These are phyloP conservation scores for Nigrograna mackinnonii DNA, from an alignment of 2,329 filamentous ascomycete genomes.

Conservation along the genomic window DNA sequence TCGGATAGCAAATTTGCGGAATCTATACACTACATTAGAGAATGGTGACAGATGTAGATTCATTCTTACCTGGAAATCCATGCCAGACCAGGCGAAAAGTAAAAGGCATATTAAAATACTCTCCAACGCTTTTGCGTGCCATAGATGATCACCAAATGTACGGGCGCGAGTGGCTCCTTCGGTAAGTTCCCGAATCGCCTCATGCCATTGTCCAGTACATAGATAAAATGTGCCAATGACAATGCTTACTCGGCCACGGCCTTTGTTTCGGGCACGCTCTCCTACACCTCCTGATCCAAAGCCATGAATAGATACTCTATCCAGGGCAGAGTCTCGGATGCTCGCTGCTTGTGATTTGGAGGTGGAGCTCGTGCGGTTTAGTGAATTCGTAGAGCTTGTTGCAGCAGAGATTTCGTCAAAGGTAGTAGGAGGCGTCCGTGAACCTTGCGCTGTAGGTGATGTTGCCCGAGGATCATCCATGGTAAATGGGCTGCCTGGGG, in stretches of 20 bases:
- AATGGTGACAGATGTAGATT: background rate
- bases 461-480: conserved; percentile 29
- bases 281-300: conserved; percentile 68
- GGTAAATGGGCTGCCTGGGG: conserved; percentile 20
- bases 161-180: conserved; percentile 80
- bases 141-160: conserved; percentile 86
- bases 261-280: conserved; percentile 78
- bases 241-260: conserved; percentile 77
- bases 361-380: conserved; percentile 40
- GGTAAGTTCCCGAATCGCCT: conserved; percentile 80
- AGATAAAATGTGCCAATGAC: conserved; percentile 85
- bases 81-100: conserved; percentile 79
- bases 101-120: conserved; percentile 81
- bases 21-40: conserved; percentile 45
- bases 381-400: conserved; percentile 40
- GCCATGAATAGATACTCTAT: conserved; percentile 67
- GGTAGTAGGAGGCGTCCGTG: conserved; percentile 49
- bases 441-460: conserved; percentile 28
- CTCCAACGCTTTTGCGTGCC: conserved; percentile 95
- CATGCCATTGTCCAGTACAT: conserved; percentile 85
- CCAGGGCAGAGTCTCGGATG: conserved; percentile 59
- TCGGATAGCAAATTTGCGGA: conserved; percentile 56
- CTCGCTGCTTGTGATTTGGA: conserved; percentile 55
- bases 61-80: conserved; percentile 80
- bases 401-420: conserved; percentile 49